Percentiles rank a stretch among this genome's conserved stretches.
Conservation (phyloP, 768 basidiomycete genomes). For the Suillus alpinus region DNA sequence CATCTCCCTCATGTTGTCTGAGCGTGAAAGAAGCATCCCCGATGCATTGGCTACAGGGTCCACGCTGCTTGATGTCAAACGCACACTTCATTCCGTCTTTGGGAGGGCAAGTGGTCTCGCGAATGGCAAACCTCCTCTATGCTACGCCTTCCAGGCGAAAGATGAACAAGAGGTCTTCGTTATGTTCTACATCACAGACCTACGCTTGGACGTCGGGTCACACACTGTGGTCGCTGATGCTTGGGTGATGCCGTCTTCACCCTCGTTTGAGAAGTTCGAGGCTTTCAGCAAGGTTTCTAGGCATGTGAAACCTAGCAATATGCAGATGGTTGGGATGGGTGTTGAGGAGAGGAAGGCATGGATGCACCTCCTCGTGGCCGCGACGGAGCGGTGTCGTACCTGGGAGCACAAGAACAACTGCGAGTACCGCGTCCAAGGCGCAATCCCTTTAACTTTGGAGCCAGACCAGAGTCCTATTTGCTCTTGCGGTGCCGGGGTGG, state of each 20-base stretch:
- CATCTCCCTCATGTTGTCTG: slow-evolving; percentile 29
- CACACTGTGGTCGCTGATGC: slow-evolving; percentile 52
- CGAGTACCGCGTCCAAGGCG: slow-evolving; percentile 38
- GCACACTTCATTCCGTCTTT: slow-evolving; percentile 29
- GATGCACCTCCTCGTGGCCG: slow-evolving; percentile 49
- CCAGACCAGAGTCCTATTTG: slow-evolving; percentile 44
- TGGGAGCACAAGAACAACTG: slow-evolving; percentile 49
- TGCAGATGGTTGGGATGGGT: slow-evolving; percentile 15
- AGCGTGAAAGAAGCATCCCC: slow-evolving; percentile 22
- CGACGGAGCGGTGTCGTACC: slow-evolving; percentile 51
- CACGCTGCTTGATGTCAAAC: slow-evolving; percentile 32
- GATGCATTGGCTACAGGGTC: slow-evolving; percentile 13
- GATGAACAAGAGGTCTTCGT: slow-evolving; percentile 25
- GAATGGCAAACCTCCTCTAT: slow-evolving; percentile 13
- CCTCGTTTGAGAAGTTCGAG: not conserved
- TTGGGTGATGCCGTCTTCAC: slow-evolving; percentile 40
- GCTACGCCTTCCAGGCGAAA: slow-evolving; percentile 20
- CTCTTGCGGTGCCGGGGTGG: slow-evolving; percentile 50
- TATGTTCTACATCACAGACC: slow-evolving; percentile 42
- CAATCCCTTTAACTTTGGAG: slow-evolving; percentile 38
- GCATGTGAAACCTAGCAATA: not conserved
- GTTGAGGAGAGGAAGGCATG: slow-evolving; percentile 41
- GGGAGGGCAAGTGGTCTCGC: slow-evolving; percentile 22
- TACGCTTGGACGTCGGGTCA: slow-evolving; percentile 46
- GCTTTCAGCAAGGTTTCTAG: not conserved